Evolutionary conservation across 305 asterid genomes (phyloP).

Genomic region (Solanum chacoense): DNA sequence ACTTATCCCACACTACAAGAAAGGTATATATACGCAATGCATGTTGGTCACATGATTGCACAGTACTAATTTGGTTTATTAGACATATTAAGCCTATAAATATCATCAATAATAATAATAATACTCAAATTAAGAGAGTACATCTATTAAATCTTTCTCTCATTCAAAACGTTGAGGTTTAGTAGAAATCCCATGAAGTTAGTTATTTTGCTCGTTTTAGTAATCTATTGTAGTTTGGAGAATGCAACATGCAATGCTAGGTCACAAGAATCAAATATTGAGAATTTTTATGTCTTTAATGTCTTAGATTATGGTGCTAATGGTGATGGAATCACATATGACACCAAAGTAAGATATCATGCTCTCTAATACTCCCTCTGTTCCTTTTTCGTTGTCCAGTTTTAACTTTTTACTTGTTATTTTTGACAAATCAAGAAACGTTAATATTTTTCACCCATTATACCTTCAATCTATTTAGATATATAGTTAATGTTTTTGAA

Average conservation of each 20-base stretch:
- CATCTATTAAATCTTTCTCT: not conserved
- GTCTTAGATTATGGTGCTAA: constrained; percentile 3
- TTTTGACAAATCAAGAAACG: not conserved
- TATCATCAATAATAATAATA: not conserved
- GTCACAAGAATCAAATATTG: not conserved
- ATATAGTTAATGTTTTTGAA: too few species aligned
- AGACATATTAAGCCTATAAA: not conserved
- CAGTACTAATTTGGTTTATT: not conserved
- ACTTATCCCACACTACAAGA: not conserved
- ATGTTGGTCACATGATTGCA: not conserved
- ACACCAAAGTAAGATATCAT: constrained; percentile 5
- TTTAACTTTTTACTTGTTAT: too few species aligned
- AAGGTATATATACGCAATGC: not conserved
- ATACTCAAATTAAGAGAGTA: not conserved
- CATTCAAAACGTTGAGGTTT: not conserved
- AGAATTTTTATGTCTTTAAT: not conserved
- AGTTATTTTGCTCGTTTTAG: not conserved
- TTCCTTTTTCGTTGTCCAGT: too few species aligned
- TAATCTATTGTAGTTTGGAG: not conserved
- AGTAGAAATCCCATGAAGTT: not conserved
- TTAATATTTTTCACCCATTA: too few species aligned
- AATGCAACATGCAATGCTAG: not conserved
- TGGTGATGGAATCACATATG: not conserved
- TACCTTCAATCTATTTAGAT: not conserved
- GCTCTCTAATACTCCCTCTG: not conserved